phyloP scores from a whole-genome alignment of 169 alveolate species.

The Cryptosporidium meleagridis region DNA sequence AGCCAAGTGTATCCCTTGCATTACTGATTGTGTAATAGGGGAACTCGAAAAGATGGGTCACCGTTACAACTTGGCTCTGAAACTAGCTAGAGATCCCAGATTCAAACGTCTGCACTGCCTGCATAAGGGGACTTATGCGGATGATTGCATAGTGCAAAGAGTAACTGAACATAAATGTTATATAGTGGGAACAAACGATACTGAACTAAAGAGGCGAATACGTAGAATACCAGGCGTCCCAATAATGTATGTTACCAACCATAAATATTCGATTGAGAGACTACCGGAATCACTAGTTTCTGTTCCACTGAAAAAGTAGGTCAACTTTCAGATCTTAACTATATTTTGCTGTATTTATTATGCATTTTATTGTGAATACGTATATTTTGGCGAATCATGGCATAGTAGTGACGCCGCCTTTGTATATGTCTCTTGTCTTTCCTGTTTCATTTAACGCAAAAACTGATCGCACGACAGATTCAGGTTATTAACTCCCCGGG shows the following conservation, averaged over 20 bases:
- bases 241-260: conserved; percentile 94
- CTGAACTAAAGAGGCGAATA: conserved; percentile 95
- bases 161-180: conserved; percentile 95
- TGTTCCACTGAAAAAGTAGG: conserved; percentile 38
- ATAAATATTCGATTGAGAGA: conserved; percentile 95
- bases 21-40: conserved; percentile 98
- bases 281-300: conserved; percentile 88
- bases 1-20: conserved; percentile 96
- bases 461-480: background rate
- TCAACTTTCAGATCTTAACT: background rate
- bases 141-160: conserved; percentile 98
- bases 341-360: background rate
- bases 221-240: conserved; percentile 99
- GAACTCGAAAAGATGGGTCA: conserved; percentile 99
- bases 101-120: conserved; percentile 93
- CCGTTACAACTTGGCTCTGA: conserved; percentile 95
- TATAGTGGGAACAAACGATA: conserved; percentile 98
- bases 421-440: conserved; percentile 11
- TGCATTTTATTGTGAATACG: background rate
- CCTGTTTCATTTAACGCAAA: background rate
- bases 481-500: background rate
- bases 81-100: conserved; percentile 96
- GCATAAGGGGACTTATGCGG: conserved; percentile 99
- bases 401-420: conserved; percentile 11
- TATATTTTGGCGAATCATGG: conserved; percentile 19